Base-by-base conservation (phyloP, 1,284 basidiomycete species). In the Trichosporon sp. region DNA sequence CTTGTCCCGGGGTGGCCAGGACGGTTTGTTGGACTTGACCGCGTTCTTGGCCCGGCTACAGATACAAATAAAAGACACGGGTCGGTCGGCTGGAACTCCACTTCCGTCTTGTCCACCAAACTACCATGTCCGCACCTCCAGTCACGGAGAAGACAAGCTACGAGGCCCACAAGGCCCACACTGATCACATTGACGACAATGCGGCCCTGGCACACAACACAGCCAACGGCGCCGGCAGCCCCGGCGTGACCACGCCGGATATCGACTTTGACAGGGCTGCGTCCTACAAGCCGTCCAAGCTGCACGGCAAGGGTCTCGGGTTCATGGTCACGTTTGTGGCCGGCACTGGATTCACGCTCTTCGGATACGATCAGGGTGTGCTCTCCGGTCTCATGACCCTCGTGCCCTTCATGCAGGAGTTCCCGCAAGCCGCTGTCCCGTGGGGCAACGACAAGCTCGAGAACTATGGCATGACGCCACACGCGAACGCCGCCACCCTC, bases 381-480 rank as follows among this genome's bases (percentile, higher is more conserved):
- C 79, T 85, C 78, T 77, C 76, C 6, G 79, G 79, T 12, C 78
- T 85, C 4, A 76, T 84, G 38, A 83, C 83, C 1, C 73, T 80
- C 0, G 74, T 74, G 0, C 59, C 76, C 0, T 82, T 82, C 71
- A 68, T 71, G 37, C 68, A 48, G 10, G 63, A 69, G 21, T 81
- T 82, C 74, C 81, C 81, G 0, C 31, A 63, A 14, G 59, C 59
- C 1, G 59, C 59, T 2, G 59, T 63, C 8, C 59, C 59, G 14
- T 63, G 59, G 59, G 59, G 59, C 2, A 63, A 63, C 59, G 59
- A 63, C 59, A 63, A 32, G 59, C 59, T 63, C 31, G 59, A 63
- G 59, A 63, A 35, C 31, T 63, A 63, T 14, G 59, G 59, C 12
- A 63, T 63, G 59, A 63, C 59, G 31, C 65, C 68, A 56, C 67